phyloP scores from a whole-genome alignment of 208 protist species.

The Leishmania braziliensis region DNA sequence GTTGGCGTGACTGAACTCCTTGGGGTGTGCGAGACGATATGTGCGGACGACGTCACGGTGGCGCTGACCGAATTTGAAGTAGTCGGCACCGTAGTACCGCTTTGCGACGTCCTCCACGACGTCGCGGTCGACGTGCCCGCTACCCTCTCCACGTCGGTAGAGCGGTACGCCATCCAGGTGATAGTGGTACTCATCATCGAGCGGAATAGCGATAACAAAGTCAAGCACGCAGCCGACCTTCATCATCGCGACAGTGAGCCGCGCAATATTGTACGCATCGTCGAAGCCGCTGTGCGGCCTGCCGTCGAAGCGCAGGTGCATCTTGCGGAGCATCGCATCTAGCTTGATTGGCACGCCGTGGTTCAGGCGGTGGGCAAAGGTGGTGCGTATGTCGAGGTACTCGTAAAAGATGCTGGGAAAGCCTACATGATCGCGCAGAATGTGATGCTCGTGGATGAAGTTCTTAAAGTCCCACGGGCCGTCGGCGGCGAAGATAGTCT shows the following conservation, averaged over 20 bases:
- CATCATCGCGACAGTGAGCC: conserved; percentile 86
- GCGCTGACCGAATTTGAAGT: conserved; percentile 74
- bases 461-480: conserved; percentile 90
- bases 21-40: conserved; percentile 59
- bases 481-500: conserved; percentile 84
- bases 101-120: conserved; percentile 90
- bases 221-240: conserved; percentile 79
- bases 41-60: conserved; percentile 50
- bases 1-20: conserved; percentile 49
- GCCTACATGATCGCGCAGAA: conserved; percentile 75
- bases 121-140: conserved; percentile 74
- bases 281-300: conserved; percentile 90
- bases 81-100: conserved; percentile 69
- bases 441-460: conserved; percentile 79
- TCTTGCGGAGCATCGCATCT: conserved; percentile 73
- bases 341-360: conserved; percentile 71
- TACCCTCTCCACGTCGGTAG: conserved; percentile 84
- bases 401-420: conserved; percentile 87
- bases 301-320: conserved; percentile 82
- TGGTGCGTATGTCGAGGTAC: conserved; percentile 90
- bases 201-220: conserved; percentile 72
- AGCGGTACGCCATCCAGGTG: conserved; percentile 60
- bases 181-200: conserved; percentile 75
- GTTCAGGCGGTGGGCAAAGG: conserved; percentile 78
- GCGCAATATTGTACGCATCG: conserved; percentile 92